A percentile compares a stretch with the other conserved stretches of the same genome.
phyloP scores from a whole-genome alignment of 768 basidiomycete genomes.

The Ramaria rubella region DNA sequence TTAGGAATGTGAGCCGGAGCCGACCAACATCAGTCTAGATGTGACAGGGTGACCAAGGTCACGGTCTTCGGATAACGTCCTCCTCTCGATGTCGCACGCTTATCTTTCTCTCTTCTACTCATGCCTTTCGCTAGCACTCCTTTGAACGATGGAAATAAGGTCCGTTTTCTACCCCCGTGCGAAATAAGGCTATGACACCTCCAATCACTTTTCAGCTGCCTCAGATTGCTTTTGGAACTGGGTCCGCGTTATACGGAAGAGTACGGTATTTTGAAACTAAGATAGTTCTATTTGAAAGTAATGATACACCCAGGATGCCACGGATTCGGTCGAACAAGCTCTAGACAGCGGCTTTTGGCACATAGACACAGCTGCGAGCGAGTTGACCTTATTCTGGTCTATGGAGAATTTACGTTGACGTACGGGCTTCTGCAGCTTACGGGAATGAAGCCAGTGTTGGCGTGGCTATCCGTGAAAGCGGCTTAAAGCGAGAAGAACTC shows the following conservation, averaged over 20 bases:
- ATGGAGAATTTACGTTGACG: neutral
- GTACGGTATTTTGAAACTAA: neutral
- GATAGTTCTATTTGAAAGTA: slow-evolving; percentile 1
- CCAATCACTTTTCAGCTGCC: neutral
- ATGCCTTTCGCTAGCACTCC: neutral
- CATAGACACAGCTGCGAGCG: slow-evolving; percentile 45
- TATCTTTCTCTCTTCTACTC: neutral
- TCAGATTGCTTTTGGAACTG: neutral
- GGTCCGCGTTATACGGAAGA: neutral
- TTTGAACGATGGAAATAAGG: slow-evolving; percentile 1
- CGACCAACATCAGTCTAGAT: too few species aligned
- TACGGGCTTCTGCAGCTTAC: slow-evolving; percentile 38
- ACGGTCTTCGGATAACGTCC: too few species aligned
- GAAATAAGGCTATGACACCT: neutral
- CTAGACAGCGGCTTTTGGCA: slow-evolving; percentile 56
- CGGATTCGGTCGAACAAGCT: slow-evolving; percentile 49
- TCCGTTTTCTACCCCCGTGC: neutral
- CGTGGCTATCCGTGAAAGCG: slow-evolving; percentile 47
- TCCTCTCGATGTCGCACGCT: too few species aligned
- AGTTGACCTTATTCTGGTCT: neutral
- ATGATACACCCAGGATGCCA: slow-evolving; percentile 39
- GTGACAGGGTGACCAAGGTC: too few species aligned
- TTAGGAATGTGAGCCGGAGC: too few species aligned
- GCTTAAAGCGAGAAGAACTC: slow-evolving; percentile 45
- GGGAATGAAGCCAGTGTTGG: slow-evolving; percentile 54